Conservation (phyloP, 495 filamentous ascomycete genomes). For the Parathielavia hyrcaniae region DNA sequence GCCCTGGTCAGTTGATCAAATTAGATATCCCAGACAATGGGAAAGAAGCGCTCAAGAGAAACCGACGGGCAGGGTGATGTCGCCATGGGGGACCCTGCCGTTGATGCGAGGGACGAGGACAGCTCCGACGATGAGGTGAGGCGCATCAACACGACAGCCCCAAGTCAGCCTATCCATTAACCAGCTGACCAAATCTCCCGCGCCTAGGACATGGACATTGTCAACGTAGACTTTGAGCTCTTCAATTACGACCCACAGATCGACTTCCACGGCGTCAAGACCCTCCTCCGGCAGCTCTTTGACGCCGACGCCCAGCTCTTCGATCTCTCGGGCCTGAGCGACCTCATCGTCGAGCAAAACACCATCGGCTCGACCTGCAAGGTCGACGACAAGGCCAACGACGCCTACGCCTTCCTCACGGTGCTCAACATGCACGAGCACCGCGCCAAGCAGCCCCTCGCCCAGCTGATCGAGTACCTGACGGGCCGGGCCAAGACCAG, state of each 20-base stretch:
- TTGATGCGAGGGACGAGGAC: slow-evolving; percentile 12
- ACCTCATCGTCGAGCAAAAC: slow-evolving; percentile 84
- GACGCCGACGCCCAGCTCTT: slow-evolving; percentile 79
- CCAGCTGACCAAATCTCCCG: neutral
- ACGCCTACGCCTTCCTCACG: slow-evolving; percentile 91
- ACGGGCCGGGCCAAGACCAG: slow-evolving; percentile 47
- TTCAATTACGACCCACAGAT: slow-evolving; percentile 87
- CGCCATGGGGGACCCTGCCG: slow-evolving; percentile 14
- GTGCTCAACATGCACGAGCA: slow-evolving; percentile 82
- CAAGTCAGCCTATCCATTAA: neutral
- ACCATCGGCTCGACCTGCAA: slow-evolving; percentile 91
- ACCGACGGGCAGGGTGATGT: slow-evolving; percentile 21
- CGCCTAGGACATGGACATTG: slow-evolving; percentile 73
- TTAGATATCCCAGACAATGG: slow-evolving; percentile 10
- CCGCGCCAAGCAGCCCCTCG: slow-evolving; percentile 62
- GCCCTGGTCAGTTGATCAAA: neutral
- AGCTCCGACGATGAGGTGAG: slow-evolving; percentile 17
- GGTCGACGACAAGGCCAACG: slow-evolving; percentile 84
- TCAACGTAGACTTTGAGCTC: slow-evolving; percentile 97
- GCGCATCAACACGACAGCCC: neutral
- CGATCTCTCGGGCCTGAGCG: slow-evolving; percentile 76
- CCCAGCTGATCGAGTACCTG: slow-evolving; percentile 67
- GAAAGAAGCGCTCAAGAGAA: slow-evolving; percentile 25
- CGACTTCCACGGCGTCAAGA: slow-evolving; percentile 94
- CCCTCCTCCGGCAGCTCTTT: slow-evolving; percentile 85